Percentiles rank a stretch among this genome's conserved stretches.
Conservation (phyloP, 2,329 filamentous ascomycete genomes). For the Plectosphaerella plurivora region DNA sequence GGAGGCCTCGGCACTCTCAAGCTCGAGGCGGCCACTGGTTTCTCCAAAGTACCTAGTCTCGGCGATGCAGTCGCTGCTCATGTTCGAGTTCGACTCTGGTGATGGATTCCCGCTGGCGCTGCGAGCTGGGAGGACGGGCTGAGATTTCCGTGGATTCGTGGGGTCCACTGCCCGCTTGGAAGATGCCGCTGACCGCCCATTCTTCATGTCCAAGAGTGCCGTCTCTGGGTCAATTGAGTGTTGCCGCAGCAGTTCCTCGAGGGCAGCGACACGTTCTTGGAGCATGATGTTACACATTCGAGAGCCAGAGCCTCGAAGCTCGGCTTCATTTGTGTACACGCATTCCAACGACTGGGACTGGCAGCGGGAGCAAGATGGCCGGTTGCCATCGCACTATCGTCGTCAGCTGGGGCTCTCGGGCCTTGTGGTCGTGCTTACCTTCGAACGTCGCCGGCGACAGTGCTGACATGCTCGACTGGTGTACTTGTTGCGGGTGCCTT, state of each 20-base stretch:
- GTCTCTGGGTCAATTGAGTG: conserved; percentile 23
- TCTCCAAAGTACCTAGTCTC: conserved; percentile 30
- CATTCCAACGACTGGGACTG: conserved; percentile 21
- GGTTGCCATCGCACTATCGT: conserved; percentile 24
- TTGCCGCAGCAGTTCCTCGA: conserved; percentile 22
- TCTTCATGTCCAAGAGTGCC: conserved; percentile 13
- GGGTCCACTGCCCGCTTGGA: no score
- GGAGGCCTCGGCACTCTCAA: conserved; percentile 11
- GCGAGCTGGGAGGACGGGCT: conserved; percentile 1
- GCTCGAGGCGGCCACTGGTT: conserved; percentile 27
- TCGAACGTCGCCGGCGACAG: conserved; percentile 29
- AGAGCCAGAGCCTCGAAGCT: conserved; percentile 26
- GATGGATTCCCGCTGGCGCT: conserved; percentile 8
- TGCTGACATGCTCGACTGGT: conserved; percentile 26
- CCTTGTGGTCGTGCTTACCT: conserved; percentile 15
- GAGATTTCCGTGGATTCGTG: not conserved
- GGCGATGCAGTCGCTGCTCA: conserved; percentile 27
- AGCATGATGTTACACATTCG: conserved; percentile 28
- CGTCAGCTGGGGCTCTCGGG: not conserved
- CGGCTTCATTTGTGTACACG: conserved; percentile 22
- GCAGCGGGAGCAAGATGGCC: conserved; percentile 26
- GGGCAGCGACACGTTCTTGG: conserved; percentile 22
- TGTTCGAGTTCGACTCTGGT: conserved; percentile 15
- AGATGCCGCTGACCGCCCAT: not conserved
- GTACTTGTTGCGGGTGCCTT: conserved; percentile 8